Base-by-base conservation (phyloP, 306 rosid species). In the Oemleria cerasiformis region DNA sequence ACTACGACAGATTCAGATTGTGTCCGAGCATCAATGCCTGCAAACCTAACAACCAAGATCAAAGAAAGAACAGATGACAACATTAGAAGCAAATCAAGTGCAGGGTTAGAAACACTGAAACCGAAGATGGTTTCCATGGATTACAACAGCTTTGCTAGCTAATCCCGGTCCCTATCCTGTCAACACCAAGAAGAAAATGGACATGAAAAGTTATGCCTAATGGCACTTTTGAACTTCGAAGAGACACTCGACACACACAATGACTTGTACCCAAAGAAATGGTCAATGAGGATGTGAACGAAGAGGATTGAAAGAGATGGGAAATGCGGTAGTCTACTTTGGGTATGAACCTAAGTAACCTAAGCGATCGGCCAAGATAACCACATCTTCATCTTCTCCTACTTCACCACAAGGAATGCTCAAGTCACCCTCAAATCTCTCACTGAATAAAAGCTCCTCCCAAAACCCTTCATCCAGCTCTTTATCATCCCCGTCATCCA, bases 341-440 rank as follows among this genome's bases (percentile, higher is more conserved):
- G 87, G 90, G 77, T 75, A 79, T 65, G 94, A 87, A 71, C 83
- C 81, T 72, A 86, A 86, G 81, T 81, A 80, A 67, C 86, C 97
- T 23, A 86, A 66, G 5, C 79, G 68, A 71, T 81, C 80, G 6
- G 85, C 87, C 80, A 87, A 86, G 45, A 85, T 65, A 78, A 87
- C 61, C 17, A 88, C 78, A 77, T 85, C 88, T 68, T 83, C 86
- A 48, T 86, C 85, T 44, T 79, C 85, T 63, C 75, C 85, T 10
- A 42, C 77, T 47, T 79, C 81, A 39, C 63, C 49, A 50, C 68
- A 61, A 40, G 68, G 76, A 34, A 77, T 76, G 55, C 65, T 75
- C 9, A 71, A 67, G 71, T 67, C 75, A 57, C 71, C 84, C 59
- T 79, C 90, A 68, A 77, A 77, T 9, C 83, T 75, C 65, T 72